phyloP scores from a whole-genome alignment of 78 protist species.

The Polysphondylium violaceum region DNA sequence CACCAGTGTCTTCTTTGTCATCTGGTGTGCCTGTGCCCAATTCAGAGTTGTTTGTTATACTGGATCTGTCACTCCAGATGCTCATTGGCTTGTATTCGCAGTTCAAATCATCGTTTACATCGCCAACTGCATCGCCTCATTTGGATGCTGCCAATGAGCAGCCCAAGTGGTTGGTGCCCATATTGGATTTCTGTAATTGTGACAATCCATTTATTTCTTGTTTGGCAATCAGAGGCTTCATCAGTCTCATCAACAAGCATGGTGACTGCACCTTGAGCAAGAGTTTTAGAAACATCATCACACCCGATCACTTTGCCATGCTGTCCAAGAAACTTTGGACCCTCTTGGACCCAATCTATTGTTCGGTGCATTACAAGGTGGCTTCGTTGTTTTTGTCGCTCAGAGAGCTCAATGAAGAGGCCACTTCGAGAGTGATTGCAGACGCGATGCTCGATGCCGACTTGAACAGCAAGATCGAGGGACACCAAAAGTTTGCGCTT shows the following conservation, averaged over 20 bases:
- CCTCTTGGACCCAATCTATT: conserved; percentile 44
- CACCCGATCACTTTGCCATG: conserved; percentile 15
- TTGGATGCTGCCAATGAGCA: neutral
- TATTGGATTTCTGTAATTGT: conserved; percentile 36
- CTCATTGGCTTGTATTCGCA: conserved; percentile 48
- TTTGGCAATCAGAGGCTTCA: conserved; percentile 52
- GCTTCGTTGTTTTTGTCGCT: conserved; percentile 35
- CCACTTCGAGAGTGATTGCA: conserved; percentile 23
- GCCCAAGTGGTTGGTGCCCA: conserved; percentile 72
- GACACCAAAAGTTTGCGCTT: conserved; percentile 75
- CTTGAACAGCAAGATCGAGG: conserved; percentile 28
- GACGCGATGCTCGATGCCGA: conserved; percentile 71
- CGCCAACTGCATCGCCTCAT: conserved; percentile 40
- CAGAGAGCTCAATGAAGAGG: conserved; percentile 52
- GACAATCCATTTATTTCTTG: conserved; percentile 68
- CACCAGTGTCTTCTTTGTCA: conserved; percentile 1
- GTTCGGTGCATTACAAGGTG: conserved; percentile 60
- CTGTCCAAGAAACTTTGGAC: conserved; percentile 69
- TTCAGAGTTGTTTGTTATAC: conserved; percentile 39
- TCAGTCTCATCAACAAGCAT: conserved; percentile 34
- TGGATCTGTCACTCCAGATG: conserved; percentile 62
- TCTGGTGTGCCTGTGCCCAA: neutral
- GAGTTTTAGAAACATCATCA: conserved; percentile 24
- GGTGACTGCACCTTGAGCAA: conserved; percentile 27
- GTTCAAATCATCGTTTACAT: conserved; percentile 4